These are phyloP conservation scores for Claviceps fusiformis DNA, from an alignment of 2,329 filamentous ascomycete genomes.

Conservation along the genomic window DNA sequence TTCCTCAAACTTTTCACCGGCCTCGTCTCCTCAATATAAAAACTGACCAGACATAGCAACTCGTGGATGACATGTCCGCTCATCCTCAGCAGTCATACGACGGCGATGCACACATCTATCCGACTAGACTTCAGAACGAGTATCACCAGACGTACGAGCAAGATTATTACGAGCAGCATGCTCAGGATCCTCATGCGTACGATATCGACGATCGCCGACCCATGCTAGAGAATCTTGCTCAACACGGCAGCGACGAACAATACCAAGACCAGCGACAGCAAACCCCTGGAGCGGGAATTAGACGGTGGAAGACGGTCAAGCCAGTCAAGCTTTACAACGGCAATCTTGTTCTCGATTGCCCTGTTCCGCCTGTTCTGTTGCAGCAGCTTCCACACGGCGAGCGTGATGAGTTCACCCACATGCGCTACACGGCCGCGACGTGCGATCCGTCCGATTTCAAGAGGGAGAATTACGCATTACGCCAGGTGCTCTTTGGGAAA, in stretches of 20 bases:
- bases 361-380: conserved; percentile 76
- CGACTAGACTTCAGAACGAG: conserved; percentile 60
- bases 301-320: conserved; percentile 96
- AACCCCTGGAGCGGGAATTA: conserved; percentile 38
- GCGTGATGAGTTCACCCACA: conserved; percentile 81
- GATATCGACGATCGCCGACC: conserved; percentile 61
- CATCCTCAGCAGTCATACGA: conserved; percentile 33
- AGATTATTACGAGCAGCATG: conserved; percentile 35
- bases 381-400: conserved; percentile 83
- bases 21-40: background rate
- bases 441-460: conserved; percentile 86
- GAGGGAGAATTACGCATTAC: conserved; percentile 77
- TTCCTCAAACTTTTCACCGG: conserved; percentile 19
- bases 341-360: conserved; percentile 93
- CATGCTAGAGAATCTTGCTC: conserved; percentile 55
- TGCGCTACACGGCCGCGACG: conserved; percentile 88
- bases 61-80: conserved; percentile 19
- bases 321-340: conserved; percentile 95
- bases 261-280: conserved; percentile 17
- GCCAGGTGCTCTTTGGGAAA: conserved; percentile 85
- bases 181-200: conserved; percentile 38
- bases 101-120: conserved; percentile 17
- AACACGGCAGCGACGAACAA: conserved; percentile 26
- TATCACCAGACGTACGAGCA: conserved; percentile 21
- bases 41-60: conserved; percentile 26